Base-by-base conservation (phyloP, 768 basidiomycete genomes). In the Tricholoma sp. region DNA sequence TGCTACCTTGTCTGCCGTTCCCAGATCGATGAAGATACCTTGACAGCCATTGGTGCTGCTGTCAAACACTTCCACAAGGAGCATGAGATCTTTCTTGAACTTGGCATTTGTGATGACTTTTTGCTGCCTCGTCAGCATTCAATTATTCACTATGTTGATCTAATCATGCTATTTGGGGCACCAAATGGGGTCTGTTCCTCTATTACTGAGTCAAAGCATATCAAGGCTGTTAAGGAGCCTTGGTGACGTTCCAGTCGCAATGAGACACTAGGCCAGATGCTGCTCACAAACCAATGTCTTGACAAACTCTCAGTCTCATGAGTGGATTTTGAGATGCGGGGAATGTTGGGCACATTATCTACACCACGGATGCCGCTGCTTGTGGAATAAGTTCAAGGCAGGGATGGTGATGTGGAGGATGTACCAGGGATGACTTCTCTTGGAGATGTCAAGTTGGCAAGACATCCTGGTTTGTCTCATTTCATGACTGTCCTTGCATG, bases 111-210 rank as follows among this genome's bases (percentile, higher is more conserved):
- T 2, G 34, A 50, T 8, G 55, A 51, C 47, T 56, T 56, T 41
- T 41, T n/a, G n/a, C 10, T 56, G 37, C 55, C 47, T 0, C 37
- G 37, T 19, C 55, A 56, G 21, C 55, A 57, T 37, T 56, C 55
- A 4, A 32, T 56, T 12, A 1, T 50, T 5, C 55, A 56, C 27
- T 56, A 56, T 37, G 34, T 9, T 3, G 21, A 4, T 29, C 45
- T 56, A 4, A 56, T 56, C 19, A 18, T 31, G n/a, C 46, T 54
- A 19, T 57, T 57, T 57, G 29, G 52, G 12, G 63, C 66, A 0
- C 68, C 66, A 1, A 71, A 71, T 59, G 63, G 70, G 4, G 35
- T 70, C 0, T 72, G 70, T 29, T 69, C 70, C 0, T 71, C 71
- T 5, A 72, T 71, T 16, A 73, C 70, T 0, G 71, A 73, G 52